A percentile compares a stretch with the other conserved stretches of the same genome.
Conservation (phyloP, 208 protist genomes). For the Acanthamoeba lenticulata region DNA sequence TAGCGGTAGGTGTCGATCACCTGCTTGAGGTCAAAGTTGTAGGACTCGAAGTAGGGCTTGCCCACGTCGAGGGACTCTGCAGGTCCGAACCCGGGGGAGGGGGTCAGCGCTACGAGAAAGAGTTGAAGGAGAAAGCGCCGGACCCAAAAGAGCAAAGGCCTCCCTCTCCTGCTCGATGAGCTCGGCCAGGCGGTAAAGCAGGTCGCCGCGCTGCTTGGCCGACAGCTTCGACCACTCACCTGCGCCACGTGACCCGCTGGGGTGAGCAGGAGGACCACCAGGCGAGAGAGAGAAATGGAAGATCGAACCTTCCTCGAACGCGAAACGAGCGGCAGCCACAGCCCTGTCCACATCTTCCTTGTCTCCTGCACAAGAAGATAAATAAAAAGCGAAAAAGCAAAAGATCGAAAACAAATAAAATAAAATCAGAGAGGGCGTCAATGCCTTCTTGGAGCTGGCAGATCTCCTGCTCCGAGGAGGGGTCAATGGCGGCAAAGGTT, state of each 20-base stretch:
- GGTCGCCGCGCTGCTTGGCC: constrained; percentile 15
- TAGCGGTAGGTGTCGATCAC: constrained; percentile 34
- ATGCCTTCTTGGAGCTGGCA: not conserved
- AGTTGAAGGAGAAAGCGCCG: not conserved
- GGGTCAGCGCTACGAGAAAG: not conserved
- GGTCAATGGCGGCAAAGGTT: not conserved
- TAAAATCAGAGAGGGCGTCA: not conserved
- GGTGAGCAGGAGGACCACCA: not conserved
- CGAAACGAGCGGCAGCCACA: not conserved
- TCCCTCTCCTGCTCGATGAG: constrained; percentile 38
- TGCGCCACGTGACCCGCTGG: not conserved
- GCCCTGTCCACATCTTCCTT: constrained; percentile 46
- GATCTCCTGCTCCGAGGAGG: not conserved
- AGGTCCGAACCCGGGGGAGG: not conserved
- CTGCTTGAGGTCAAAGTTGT: constrained; percentile 53
- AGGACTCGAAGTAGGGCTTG: not conserved
- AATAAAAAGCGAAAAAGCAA: not conserved
- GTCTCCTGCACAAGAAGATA: not conserved
- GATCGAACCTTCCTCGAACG: not conserved
- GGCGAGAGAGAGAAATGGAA: too few species aligned
- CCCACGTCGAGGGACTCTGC: not conserved
- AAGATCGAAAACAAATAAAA: not conserved
- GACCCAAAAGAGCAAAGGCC: not conserved
- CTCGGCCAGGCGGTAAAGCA: constrained; percentile 48
- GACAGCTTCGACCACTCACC: constrained; percentile 29